These are phyloP conservation scores for Tetrahymena thermophila DNA, from an alignment of 73 alveolate genomes.

Conservation along the genomic window DNA sequence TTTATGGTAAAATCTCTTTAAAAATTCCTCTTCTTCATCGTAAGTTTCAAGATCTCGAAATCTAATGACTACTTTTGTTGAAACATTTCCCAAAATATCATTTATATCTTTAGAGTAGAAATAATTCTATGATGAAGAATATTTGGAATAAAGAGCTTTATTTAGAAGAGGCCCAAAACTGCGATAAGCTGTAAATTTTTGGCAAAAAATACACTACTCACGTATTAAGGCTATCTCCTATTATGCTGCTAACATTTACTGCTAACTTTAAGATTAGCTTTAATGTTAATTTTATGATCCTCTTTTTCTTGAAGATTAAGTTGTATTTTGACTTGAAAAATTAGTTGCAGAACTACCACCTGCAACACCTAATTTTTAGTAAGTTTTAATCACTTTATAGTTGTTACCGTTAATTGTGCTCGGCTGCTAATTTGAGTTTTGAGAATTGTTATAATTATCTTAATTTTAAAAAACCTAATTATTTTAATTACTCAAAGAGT, in stretches of 20 bases:
- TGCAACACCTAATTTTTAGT: neutral
- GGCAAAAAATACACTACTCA: neutral
- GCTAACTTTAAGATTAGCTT: neutral
- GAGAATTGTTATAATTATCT: neutral
- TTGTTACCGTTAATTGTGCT: neutral
- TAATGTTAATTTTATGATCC: neutral
- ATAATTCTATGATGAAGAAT: conserved; percentile 37
- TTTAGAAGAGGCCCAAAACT: conserved; percentile 30
- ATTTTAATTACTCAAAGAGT: neutral
- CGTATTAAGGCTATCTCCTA: neutral
- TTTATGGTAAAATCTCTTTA: conserved; percentile 15
- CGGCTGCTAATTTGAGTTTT: neutral
- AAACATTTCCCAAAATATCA: conserved; percentile 30
- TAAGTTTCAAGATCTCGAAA: conserved; percentile 29
- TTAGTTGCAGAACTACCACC: neutral
- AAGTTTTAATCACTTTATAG: neutral
- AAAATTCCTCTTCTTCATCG: conserved; percentile 37
- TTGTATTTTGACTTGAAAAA: neutral
- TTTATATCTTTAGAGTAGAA: conserved; percentile 42
- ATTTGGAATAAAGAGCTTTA: conserved; percentile 41
- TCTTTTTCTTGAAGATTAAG: neutral
- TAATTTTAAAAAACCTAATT: neutral
- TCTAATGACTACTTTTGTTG: conserved; percentile 23
- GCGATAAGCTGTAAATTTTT: neutral
- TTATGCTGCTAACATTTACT: neutral